Evolutionary conservation across 306 rosid genomes (phyloP), one percentile per base, ranked within the genome.

Genomic region (Sphenostylis stenocarpa): DNA sequence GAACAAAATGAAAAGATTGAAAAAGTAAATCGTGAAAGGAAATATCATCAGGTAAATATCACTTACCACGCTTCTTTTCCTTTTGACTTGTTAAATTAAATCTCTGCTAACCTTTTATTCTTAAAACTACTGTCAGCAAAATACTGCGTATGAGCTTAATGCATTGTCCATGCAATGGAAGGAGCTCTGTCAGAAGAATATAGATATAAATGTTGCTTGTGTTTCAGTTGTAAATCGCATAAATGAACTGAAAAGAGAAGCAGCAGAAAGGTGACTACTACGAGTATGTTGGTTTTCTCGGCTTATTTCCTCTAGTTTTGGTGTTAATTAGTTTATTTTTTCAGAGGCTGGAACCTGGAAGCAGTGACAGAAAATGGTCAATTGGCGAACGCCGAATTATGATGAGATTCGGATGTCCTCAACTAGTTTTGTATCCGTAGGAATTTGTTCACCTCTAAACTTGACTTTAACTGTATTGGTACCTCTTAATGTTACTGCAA

Each of bases 21-120:
- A 84, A 86, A 88, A 28, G 97, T 92, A 51, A 92, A 95, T 57
- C 98, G 97, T 36, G 97, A 92, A 76, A 90, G 98, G 81, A 92
- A 95, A 86, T 89, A 87, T 75, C 98, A 90, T 81, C 98, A 95
- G 95, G 98, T 94, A 79, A 81, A 67, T 58, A 52, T 60, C 78
- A 74, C 63, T 70, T 61, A 60, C 56, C 29, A 29, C 61, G 43
- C 62, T 65, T 65, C 48, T 72, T 53, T 72, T 58, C 7, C 36
- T 77, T 36, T 57, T 53, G 36, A 24, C 43, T 56, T 78, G 26
- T 82, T 63, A 43, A 66, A 78, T 82, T 63, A 43, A 66, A 78
- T 41, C 19, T 47, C 19, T 60, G 44, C 26, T 38, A 44, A 61
- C 49, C 60, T 7, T 68, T 77, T 43, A 77, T 20, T 15, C 20